phyloP scores from a whole-genome alignment of 306 rosid genomes.

The Neltuma alba region DNA sequence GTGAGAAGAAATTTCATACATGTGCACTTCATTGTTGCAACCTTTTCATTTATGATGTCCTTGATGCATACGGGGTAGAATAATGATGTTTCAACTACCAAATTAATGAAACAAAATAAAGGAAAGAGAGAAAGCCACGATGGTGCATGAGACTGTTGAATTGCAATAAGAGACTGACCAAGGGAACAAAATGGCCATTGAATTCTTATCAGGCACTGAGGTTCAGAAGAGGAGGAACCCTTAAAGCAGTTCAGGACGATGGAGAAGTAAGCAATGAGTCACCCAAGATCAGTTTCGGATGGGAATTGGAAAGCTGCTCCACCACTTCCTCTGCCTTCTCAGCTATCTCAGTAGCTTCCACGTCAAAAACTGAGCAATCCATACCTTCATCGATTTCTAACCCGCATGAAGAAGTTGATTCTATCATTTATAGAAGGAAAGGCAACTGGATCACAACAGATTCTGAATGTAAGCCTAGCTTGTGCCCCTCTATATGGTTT shows the following conservation, averaged over 20 bases:
- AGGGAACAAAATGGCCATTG: neutral
- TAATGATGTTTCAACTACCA: neutral
- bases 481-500: neutral
- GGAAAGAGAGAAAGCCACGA: neutral
- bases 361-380: conserved; percentile 43
- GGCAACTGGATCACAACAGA: conserved; percentile 97
- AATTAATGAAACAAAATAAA: neutral
- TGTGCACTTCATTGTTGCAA: neutral
- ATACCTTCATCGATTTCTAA: conserved; percentile 40
- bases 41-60: neutral
- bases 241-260: conserved; percentile 58
- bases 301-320: conserved; percentile 86
- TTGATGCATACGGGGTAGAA: neutral
- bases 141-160: neutral
- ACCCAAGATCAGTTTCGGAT: conserved; percentile 89
- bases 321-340: conserved; percentile 70
- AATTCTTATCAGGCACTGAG: conserved; percentile 55
- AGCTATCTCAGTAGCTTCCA: conserved; percentile 56
- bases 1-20: neutral
- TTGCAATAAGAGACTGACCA: neutral
- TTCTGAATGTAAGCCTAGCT: conserved; percentile 71
- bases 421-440: conserved; percentile 45
- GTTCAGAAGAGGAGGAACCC: conserved; percentile 57
- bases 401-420: conserved; percentile 37
- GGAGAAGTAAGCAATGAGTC: conserved; percentile 62